These are phyloP conservation scores for Lyophyllum atratum DNA, from an alignment of 768 basidiomycete genomes.

Conservation along the genomic window DNA sequence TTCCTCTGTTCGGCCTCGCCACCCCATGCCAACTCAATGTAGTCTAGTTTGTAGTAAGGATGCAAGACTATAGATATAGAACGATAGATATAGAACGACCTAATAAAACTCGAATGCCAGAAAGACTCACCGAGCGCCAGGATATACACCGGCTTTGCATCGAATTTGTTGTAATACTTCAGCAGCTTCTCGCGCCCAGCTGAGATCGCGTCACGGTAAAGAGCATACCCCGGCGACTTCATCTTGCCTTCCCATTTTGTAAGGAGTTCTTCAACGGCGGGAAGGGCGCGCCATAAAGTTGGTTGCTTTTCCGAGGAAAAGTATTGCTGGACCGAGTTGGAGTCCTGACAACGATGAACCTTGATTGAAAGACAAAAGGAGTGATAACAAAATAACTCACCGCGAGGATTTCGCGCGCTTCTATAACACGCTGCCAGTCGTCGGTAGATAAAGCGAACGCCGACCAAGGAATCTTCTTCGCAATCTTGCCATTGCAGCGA, in stretches of 20 bases:
- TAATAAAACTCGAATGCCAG: neutral
- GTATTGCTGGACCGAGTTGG: conserved; percentile 19
- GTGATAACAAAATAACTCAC: conserved; percentile 1
- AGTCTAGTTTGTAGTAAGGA: conserved; percentile 32
- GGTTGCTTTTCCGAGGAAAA: conserved; percentile 26
- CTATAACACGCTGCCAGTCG: conserved; percentile 11
- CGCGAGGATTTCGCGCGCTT: conserved; percentile 7
- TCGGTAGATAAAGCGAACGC: conserved; percentile 8
- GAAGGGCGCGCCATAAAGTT: conserved; percentile 27
- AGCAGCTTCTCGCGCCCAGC: conserved; percentile 24
- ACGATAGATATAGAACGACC: neutral
- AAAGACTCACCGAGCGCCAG: conserved; percentile 24
- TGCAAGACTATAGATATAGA: conserved; percentile 22
- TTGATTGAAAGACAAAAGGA: neutral
- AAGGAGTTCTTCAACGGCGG: conserved; percentile 26
- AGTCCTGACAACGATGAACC: conserved; percentile 13
- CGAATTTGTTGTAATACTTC: conserved; percentile 24
- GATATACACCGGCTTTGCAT: conserved; percentile 21
- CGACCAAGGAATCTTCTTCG: conserved; percentile 15
- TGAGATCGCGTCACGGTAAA: conserved; percentile 20
- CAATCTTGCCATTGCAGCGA: neutral
- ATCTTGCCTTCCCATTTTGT: conserved; percentile 28
- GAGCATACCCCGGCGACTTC: neutral
- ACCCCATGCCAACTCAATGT: conserved; percentile 28
- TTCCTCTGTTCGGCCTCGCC: conserved; percentile 23